These are phyloP conservation scores for Panellus pusillus DNA, from an alignment of 768 basidiomycete genomes.

Conservation along the genomic window DNA sequence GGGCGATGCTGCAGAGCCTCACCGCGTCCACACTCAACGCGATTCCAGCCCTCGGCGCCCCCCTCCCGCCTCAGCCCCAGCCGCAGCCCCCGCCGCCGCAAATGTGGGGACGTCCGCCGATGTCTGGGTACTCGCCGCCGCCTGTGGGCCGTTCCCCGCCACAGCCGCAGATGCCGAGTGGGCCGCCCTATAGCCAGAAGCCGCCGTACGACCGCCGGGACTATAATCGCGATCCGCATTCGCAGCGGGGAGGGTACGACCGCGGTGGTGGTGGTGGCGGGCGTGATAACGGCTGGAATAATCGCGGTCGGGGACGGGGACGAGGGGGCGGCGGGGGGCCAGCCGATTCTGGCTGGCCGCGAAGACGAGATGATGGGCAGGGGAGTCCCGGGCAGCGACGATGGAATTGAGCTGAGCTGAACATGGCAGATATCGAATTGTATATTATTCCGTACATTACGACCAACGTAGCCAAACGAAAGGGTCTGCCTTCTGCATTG, in stretches of 20 bases:
- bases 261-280: constrained; percentile 40
- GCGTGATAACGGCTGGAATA: constrained; percentile 23
- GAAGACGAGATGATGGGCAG: constrained; percentile 35
- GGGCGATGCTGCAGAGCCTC: constrained; percentile 62
- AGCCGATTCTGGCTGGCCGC: constrained; percentile 62
- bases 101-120: constrained; percentile 7
- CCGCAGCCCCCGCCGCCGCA: constrained; percentile 13
- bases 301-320: constrained; percentile 36
- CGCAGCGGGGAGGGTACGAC: constrained; percentile 28
- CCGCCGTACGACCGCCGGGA: constrained; percentile 28
- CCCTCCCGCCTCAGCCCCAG: constrained; percentile 17
- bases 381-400: constrained; percentile 26
- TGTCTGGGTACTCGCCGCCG: constrained; percentile 19
- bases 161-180: neutral
- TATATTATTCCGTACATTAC: neutral
- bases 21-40: constrained; percentile 38
- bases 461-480: neutral
- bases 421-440: neutral
- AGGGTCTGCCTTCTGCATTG: too few species aligned
- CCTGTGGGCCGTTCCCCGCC: constrained; percentile 21
- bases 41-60: constrained; percentile 31
- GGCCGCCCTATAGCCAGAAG: constrained; percentile 22
- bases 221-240: constrained; percentile 17
- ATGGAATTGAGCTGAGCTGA: constrained; percentile 16
- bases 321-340: constrained; percentile 36